Conservation (phyloP, 2,329 filamentous ascomycete genomes). For the Lecanicillium sp. region DNA sequence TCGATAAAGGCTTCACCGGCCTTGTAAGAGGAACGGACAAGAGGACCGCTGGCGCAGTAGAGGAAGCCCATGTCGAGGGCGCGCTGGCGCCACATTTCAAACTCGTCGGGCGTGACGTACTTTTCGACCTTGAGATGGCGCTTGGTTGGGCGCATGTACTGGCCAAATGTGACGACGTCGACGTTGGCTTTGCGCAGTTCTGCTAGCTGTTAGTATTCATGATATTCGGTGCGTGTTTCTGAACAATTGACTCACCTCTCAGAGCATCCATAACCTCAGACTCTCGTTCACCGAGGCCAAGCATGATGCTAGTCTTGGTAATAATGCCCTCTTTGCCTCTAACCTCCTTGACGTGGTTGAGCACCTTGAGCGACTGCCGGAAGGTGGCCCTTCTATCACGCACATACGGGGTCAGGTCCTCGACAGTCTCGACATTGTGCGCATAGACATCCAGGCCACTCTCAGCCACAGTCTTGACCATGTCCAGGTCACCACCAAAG, state of each 20-base stretch:
- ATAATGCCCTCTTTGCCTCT: constrained; percentile 63
- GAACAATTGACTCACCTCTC: constrained; percentile 40
- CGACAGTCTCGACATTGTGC: constrained; percentile 94
- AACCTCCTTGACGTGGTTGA: constrained; percentile 73
- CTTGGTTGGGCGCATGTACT: constrained; percentile 99
- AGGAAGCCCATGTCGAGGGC: constrained; percentile 93
- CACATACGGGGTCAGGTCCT: constrained; percentile 81
- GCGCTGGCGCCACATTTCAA: constrained; percentile 83
- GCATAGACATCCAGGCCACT: constrained; percentile 94
- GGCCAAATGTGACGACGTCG: constrained; percentile 97
- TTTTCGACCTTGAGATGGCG: constrained; percentile 94
- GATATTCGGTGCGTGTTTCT: not conserved
- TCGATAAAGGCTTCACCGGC: constrained; percentile 98
- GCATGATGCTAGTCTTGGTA: constrained; percentile 98
- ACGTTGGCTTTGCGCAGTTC: constrained; percentile 74
- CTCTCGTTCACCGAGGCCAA: constrained; percentile 88
- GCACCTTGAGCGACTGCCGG: constrained; percentile 70
- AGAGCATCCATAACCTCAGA: constrained; percentile 75
- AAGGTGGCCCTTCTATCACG: constrained; percentile 86
- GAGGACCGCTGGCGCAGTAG: constrained; percentile 87
- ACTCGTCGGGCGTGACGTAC: constrained; percentile 85
- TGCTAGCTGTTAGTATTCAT: constrained; percentile 16
- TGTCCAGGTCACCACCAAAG: constrained; percentile 75
- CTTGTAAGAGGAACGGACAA: constrained; percentile 95
- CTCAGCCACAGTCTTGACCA: constrained; percentile 74